Evolutionary conservation across 345 rosid genomes (phyloP).

Genomic region (Eucalyptus sp.): DNA sequence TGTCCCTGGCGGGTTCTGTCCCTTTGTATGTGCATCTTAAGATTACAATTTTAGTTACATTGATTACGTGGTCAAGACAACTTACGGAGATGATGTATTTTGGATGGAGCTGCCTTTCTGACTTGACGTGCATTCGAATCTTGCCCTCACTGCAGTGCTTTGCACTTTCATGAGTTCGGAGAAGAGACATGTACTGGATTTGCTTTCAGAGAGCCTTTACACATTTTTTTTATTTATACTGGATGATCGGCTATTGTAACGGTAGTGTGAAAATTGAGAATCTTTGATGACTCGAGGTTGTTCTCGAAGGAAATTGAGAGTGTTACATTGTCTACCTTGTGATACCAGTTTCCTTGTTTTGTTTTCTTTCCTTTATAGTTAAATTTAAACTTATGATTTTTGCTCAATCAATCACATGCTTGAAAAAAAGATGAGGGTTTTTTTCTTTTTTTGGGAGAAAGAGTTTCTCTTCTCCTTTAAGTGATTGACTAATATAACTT

Average conservation of each 20-base stretch:
- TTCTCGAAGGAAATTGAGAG: neutral
- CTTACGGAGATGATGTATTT: neutral
- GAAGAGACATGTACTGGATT: neutral
- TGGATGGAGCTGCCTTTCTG: neutral
- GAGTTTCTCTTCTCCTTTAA: neutral
- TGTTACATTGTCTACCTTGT: neutral
- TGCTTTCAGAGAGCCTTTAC: neutral
- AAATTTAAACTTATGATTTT: neutral
- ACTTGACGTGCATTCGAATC: neutral
- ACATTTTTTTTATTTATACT: neutral
- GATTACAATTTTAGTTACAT: neutral
- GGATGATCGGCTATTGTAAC: neutral
- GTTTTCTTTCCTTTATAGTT: neutral
- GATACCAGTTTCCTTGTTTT: neutral
- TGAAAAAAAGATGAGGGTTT: neutral
- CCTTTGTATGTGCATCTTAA: neutral
- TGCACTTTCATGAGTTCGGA: neutral
- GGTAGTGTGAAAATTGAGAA: neutral
- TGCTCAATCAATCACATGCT: neutral
- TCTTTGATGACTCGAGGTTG: neutral
- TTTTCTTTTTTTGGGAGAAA: neutral
- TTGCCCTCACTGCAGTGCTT: neutral
- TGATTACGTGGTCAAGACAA: neutral
- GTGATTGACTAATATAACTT: neutral
- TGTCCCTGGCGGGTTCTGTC: neutral